Conservation (phyloP, 768 basidiomycete species). For the Leccinum longicurvipes region DNA sequence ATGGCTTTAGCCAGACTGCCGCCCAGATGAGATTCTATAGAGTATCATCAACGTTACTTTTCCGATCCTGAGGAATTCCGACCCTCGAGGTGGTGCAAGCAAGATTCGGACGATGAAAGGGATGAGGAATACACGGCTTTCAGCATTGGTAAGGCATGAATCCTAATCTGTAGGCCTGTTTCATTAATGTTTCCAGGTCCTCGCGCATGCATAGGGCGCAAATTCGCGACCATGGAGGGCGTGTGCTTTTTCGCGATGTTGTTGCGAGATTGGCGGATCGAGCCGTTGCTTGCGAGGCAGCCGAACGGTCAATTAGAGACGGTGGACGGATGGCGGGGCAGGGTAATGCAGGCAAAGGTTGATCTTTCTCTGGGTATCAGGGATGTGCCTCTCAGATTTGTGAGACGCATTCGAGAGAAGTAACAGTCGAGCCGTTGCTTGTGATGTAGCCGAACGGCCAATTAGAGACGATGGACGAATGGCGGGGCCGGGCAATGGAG, state of each 20-base stretch:
- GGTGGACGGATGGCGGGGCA: slow-evolving; percentile 22
- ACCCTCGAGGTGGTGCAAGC: slow-evolving; percentile 38
- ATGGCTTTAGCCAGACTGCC: neutral
- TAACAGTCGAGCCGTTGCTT: too few species aligned
- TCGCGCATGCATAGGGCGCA: slow-evolving; percentile 51
- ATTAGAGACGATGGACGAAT: too few species aligned
- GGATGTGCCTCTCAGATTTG: slow-evolving; percentile 22
- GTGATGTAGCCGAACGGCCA: too few species aligned
- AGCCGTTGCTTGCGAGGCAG: slow-evolving; percentile 36
- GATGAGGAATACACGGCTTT: slow-evolving; percentile 22
- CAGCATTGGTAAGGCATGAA: slow-evolving; percentile 17
- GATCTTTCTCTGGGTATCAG: slow-evolving; percentile 14
- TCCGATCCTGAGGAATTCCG: slow-evolving; percentile 35
- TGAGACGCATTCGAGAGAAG: too few species aligned
- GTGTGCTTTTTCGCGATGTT: slow-evolving; percentile 51
- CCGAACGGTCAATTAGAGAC: slow-evolving; percentile 13
- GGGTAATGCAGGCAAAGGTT: slow-evolving; percentile 20
- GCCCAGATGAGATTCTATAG: slow-evolving; percentile 20
- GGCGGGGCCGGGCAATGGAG: too few species aligned
- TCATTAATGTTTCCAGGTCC: slow-evolving; percentile 35
- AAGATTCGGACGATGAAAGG: slow-evolving; percentile 3
- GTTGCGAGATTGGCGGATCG: slow-evolving; percentile 51
- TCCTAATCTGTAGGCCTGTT: neutral
- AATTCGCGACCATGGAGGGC: slow-evolving; percentile 51
- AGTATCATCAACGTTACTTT: slow-evolving; percentile 36